Evolutionary conservation across 2,329 filamentous ascomycete genomes (phyloP).

Genomic region (Colletotrichum nymphaeae): DNA sequence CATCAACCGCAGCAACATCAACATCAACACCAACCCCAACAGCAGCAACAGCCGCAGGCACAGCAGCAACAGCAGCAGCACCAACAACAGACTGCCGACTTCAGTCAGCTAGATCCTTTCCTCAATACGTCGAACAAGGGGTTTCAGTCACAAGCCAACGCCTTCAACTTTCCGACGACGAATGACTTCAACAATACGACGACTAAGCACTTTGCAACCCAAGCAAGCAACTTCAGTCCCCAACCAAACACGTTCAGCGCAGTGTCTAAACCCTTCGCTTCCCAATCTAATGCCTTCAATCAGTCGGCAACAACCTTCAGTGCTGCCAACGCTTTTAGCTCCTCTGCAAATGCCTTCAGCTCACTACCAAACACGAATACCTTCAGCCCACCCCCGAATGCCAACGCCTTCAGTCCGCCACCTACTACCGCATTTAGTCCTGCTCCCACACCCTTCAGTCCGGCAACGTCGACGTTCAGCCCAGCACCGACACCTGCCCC

Average conservation of each 20-base stretch:
- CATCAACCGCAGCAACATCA: background rate
- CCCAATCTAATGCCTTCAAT: background rate
- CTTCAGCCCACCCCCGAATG: background rate
- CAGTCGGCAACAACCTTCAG: conserved; percentile 11
- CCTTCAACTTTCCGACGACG: background rate
- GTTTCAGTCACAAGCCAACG: background rate
- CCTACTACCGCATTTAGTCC: conserved; percentile 24
- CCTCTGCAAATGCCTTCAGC: conserved; percentile 17
- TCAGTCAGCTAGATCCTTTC: conserved; percentile 12
- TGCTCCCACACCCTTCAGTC: conserved; percentile 24
- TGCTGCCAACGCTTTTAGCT: conserved; percentile 1
- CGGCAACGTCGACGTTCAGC: conserved; percentile 26
- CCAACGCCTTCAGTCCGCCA: conserved; percentile 29
- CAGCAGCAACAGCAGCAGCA: no score
- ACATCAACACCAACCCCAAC: background rate
- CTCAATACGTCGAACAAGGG: background rate
- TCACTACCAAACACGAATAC: conserved; percentile 8
- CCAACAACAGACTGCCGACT: background rate
- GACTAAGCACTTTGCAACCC: conserved; percentile 2
- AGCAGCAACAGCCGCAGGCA: background rate
- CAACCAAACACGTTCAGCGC: conserved; percentile 2
- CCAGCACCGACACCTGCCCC: conserved; percentile 32
- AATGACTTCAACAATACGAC: conserved; percentile 19
- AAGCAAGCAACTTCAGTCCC: background rate
- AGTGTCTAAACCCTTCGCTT: background rate